A percentile compares a stretch with the other conserved stretches of the same genome.
These are phyloP conservation scores for Physcomitrellopsis africana DNA, from an alignment of 225 moss, liverwort and hornwort genomes.

Conservation along the genomic window DNA sequence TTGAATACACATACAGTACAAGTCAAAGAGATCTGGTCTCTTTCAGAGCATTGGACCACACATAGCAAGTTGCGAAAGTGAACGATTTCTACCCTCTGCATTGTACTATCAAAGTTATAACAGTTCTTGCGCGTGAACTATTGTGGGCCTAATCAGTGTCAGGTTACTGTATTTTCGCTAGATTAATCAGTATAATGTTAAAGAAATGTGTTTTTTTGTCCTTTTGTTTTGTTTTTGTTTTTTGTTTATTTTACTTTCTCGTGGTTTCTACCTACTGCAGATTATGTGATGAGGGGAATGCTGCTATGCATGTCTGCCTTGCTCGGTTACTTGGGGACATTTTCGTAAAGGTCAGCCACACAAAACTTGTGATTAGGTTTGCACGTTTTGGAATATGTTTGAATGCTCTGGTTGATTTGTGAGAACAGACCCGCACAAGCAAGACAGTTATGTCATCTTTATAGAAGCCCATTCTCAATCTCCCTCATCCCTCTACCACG, in stretches of 20 bases:
- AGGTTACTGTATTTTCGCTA: not conserved
- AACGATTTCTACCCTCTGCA: not conserved
- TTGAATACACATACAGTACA: not conserved
- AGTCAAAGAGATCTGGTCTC: not conserved
- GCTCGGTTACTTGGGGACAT: conserved; percentile 78
- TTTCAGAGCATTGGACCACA: conserved; percentile 13
- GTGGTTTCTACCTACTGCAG: conserved; percentile 39
- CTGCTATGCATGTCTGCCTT: conserved; percentile 61
- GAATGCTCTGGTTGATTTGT: not conserved
- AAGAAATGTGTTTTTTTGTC: conserved; percentile 13
- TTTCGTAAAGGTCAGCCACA: conserved; percentile 73
- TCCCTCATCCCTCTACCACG: not conserved
- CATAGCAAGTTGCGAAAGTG: not conserved
- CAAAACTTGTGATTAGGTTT: not conserved
- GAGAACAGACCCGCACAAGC: not conserved
- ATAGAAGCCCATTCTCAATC: too few relatives aligned
- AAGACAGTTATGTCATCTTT: too few relatives aligned
- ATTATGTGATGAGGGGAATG: conserved; percentile 66
- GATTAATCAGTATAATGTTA: not conserved
- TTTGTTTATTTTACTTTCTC: too few relatives aligned
- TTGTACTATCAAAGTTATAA: not conserved
- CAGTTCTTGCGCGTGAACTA: conserved; percentile 1
- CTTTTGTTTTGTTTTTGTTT: too few relatives aligned
- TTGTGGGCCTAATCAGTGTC: not conserved
- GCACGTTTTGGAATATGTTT: not conserved